phyloP scores from a whole-genome alignment of 2,329 filamentous ascomycete genomes.

The Aureobasidium sp. region DNA sequence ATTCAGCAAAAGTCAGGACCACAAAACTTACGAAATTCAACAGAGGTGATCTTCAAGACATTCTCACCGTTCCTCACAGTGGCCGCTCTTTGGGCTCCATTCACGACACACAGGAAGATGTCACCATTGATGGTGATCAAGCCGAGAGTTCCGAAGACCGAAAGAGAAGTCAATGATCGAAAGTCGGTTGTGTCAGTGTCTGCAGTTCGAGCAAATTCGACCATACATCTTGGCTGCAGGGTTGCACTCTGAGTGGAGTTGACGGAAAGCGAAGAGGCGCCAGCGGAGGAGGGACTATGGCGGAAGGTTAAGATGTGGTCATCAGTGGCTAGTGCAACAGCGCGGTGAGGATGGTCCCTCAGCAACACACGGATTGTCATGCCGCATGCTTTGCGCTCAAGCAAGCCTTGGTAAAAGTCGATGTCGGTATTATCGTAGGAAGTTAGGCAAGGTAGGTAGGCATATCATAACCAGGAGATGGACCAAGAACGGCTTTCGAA shows the following conservation, averaged over 20 bases:
- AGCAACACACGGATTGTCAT: slow-evolving; percentile 72
- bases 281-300: slow-evolving; percentile 61
- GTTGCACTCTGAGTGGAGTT: slow-evolving; percentile 31
- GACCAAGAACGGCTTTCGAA: not conserved
- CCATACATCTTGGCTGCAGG: slow-evolving; percentile 62
- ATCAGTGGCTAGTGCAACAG: slow-evolving; percentile 76
- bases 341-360: slow-evolving; percentile 78
- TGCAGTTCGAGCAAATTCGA: slow-evolving; percentile 68
- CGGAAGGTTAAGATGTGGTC: slow-evolving; percentile 79
- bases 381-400: slow-evolving; percentile 16
- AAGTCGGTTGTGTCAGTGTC: slow-evolving; percentile 67
- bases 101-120: slow-evolving; percentile 87
- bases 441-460: not conserved
- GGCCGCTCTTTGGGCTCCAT: slow-evolving; percentile 68
- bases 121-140: slow-evolving; percentile 77
- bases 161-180: slow-evolving; percentile 63
- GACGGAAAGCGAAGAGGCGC: slow-evolving; percentile 37
- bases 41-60: slow-evolving; percentile 75
- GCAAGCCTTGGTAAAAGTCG: not conserved
- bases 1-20: not conserved
- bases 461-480: slow-evolving; percentile 5
- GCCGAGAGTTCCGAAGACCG: slow-evolving; percentile 79
- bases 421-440: not conserved
- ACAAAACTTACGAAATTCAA: slow-evolving; percentile 62
- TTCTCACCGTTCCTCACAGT: slow-evolving; percentile 81